Conservation (phyloP, 352 stramenopile genomes). For the Aphanomyces stellatus region DNA sequence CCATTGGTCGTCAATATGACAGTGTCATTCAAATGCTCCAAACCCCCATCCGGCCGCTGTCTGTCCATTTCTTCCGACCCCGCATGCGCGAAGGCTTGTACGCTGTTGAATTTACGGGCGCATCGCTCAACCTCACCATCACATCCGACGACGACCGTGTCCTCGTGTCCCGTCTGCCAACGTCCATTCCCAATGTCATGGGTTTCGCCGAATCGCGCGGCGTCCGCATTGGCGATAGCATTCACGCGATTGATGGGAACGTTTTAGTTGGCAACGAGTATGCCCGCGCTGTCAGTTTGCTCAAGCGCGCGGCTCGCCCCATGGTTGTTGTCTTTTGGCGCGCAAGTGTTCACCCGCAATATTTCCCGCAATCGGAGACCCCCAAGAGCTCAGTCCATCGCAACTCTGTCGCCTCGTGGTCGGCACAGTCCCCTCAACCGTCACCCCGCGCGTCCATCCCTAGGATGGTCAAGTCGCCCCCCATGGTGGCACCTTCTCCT, state of each 20-base stretch:
- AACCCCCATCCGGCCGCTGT: constrained; percentile 55
- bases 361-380: constrained; percentile 3
- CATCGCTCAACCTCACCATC: constrained; percentile 82
- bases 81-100: constrained; percentile 69
- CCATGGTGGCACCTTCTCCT: background rate
- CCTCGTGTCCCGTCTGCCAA: constrained; percentile 76
- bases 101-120: constrained; percentile 67
- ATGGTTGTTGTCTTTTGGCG: constrained; percentile 78
- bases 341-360: constrained; percentile 40
- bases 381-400: constrained; percentile 3
- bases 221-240: constrained; percentile 67
- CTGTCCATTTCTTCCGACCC: constrained; percentile 78
- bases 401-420: constrained; percentile 26
- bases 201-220: constrained; percentile 74
- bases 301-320: constrained; percentile 50
- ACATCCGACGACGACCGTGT: constrained; percentile 78
- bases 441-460: constrained; percentile 39
- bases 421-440: constrained; percentile 65
- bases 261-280: constrained; percentile 74
- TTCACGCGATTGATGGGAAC: constrained; percentile 72
- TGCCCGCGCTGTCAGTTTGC: constrained; percentile 65
- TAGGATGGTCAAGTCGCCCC: background rate
- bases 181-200: constrained; percentile 74
- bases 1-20: constrained; percentile 69
- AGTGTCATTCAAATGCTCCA: constrained; percentile 81